Percentiles rank a stretch among this genome's conserved stretches.
These are phyloP conservation scores for Arthrinium phaeospermum DNA, from an alignment of 2,329 filamentous ascomycete species.

Conservation along the genomic window DNA sequence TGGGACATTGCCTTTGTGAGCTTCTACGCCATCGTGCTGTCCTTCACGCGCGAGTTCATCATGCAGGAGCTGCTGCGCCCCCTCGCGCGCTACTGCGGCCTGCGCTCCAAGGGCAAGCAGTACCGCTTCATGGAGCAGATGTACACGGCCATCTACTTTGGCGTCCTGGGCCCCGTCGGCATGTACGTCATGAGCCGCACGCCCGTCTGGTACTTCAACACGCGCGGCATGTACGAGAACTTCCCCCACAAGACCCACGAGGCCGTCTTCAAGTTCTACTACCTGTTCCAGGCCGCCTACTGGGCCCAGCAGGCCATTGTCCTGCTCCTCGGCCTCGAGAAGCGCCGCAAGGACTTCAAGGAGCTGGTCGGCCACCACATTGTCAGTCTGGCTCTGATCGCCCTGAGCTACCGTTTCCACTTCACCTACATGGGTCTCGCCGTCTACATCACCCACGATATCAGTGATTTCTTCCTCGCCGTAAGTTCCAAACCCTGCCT, in stretches of 20 bases:
- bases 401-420: slow-evolving; percentile 90
- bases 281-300: slow-evolving; percentile 91
- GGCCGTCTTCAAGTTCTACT: slow-evolving; percentile 90
- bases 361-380: slow-evolving; percentile 92
- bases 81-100: slow-evolving; percentile 71
- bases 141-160: slow-evolving; percentile 93
- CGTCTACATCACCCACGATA: slow-evolving; percentile 93
- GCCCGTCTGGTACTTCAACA: slow-evolving; percentile 97
- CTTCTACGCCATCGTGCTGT: slow-evolving; percentile 89
- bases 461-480: slow-evolving; percentile 94
- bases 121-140: slow-evolving; percentile 94
- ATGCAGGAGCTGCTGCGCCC: slow-evolving; percentile 90
- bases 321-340: slow-evolving; percentile 84
- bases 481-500: slow-evolving; percentile 55
- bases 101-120: slow-evolving; percentile 78
- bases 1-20: slow-evolving; percentile 85
- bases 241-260: slow-evolving; percentile 86
- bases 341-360: slow-evolving; percentile 92
- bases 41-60: slow-evolving; percentile 93
- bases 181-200: slow-evolving; percentile 90
- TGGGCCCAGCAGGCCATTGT: slow-evolving; percentile 96
- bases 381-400: slow-evolving; percentile 84
- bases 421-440: slow-evolving; percentile 94
- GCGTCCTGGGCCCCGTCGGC: slow-evolving; percentile 79
- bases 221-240: slow-evolving; percentile 83